A percentile compares a stretch with the other conserved stretches of the same genome.
These are phyloP conservation scores for Pseudotulostoma volvatum DNA, from an alignment of 495 filamentous ascomycete species.

Conservation along the genomic window DNA sequence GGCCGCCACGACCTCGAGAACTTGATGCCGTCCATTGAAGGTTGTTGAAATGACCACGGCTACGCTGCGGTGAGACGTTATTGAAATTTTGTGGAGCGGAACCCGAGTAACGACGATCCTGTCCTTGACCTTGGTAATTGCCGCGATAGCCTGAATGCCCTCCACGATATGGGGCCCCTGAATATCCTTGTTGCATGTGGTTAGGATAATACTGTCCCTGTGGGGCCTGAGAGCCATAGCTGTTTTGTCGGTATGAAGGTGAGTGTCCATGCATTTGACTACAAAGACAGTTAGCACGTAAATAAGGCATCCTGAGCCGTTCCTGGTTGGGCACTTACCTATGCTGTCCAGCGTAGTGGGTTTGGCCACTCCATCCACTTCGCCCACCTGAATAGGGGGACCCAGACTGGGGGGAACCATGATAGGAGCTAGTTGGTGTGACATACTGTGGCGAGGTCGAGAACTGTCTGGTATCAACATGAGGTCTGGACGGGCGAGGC, in stretches of 20 bases:
- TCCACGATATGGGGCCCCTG: constrained; percentile 33
- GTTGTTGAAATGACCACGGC: constrained; percentile 36
- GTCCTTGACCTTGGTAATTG: constrained; percentile 33
- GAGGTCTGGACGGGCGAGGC: constrained; percentile 18
- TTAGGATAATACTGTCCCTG: constrained; percentile 40
- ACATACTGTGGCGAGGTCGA: constrained; percentile 41
- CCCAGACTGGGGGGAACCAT: constrained; percentile 47
- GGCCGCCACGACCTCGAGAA: constrained; percentile 15
- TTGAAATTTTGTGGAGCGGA: constrained; percentile 18
- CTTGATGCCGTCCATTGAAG: constrained; percentile 42
- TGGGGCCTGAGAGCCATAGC: constrained; percentile 27
- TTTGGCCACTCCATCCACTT: constrained; percentile 40
- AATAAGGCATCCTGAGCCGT: no score
- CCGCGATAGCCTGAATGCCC: constrained; percentile 38
- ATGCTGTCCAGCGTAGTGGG: constrained; percentile 40
- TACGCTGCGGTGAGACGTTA: constrained; percentile 18
- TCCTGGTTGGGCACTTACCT: no score
- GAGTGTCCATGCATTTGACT: constrained; percentile 16
- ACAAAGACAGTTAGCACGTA: background rate
- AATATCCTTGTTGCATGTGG: constrained; percentile 32
- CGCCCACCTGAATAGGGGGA: constrained; percentile 45
- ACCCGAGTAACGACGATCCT: constrained; percentile 27
- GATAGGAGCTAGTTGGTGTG: constrained; percentile 43
- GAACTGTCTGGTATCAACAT: constrained; percentile 32
- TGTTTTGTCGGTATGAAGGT: constrained; percentile 34